phyloP scores from a whole-genome alignment of 495 filamentous ascomycete genomes.

The Saxispiralis lemnorum region DNA sequence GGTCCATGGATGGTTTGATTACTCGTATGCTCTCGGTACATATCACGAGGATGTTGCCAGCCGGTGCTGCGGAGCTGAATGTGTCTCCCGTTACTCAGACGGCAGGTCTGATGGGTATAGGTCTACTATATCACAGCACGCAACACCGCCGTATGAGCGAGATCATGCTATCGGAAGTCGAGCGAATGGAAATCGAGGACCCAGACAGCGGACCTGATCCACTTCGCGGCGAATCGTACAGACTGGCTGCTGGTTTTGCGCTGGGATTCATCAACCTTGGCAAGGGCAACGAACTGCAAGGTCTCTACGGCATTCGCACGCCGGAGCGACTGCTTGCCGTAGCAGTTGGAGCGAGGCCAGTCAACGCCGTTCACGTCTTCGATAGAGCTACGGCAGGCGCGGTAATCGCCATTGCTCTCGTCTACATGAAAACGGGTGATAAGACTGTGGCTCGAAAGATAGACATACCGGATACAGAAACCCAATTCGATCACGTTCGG shows the following conservation, averaged over 20 bases:
- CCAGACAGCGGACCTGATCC: conserved; percentile 38
- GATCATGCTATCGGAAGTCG: conserved; percentile 93
- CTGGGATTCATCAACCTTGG: conserved; percentile 89
- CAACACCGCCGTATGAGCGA: conserved; percentile 98
- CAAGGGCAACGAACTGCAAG: conserved; percentile 70
- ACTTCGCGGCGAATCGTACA: conserved; percentile 85
- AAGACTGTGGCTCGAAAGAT: conserved; percentile 77
- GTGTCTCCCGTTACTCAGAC: conserved; percentile 88
- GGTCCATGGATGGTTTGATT: conserved; percentile 89
- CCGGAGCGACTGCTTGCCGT: conserved; percentile 71
- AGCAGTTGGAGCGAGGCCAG: conserved; percentile 71
- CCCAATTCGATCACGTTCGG: conserved; percentile 87
- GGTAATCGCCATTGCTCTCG: conserved; percentile 74
- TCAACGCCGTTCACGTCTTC: conserved; percentile 74
- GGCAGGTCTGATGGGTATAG: conserved; percentile 92
- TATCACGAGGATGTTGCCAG: conserved; percentile 80
- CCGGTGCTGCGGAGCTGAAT: conserved; percentile 73
- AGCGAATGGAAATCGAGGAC: conserved; percentile 63
- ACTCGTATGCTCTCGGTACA: conserved; percentile 95
- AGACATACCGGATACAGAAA: conserved; percentile 70
- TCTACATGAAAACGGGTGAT: conserved; percentile 95
- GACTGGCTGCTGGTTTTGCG: conserved; percentile 82
- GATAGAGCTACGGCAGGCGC: conserved; percentile 85
- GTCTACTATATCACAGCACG: conserved; percentile 81
- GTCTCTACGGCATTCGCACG: conserved; percentile 84